A percentile compares a stretch with the other conserved stretches of the same genome.
Evolutionary conservation across 495 filamentous ascomycete species (phyloP).

Genomic region (Neurospora intermedia): DNA sequence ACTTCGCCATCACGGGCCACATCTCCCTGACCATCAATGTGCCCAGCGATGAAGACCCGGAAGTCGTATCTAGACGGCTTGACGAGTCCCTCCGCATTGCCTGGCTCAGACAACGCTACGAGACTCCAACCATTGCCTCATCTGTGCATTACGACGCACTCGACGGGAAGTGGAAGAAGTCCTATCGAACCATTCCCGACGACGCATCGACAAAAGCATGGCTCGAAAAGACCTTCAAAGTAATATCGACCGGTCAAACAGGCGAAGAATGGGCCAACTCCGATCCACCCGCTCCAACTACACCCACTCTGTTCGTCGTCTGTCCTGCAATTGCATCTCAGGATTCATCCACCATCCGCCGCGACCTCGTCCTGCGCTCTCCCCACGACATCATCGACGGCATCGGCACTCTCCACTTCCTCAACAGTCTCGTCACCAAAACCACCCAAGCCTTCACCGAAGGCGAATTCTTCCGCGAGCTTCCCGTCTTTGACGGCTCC

Average conservation of each 20-base stretch:
- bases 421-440: slow-evolving; percentile 17
- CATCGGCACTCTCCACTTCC: slow-evolving; percentile 33
- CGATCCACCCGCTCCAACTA: slow-evolving; percentile 25
- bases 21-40: slow-evolving; percentile 11
- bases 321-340: not conserved
- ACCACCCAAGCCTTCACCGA: slow-evolving; percentile 9
- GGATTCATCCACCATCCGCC: slow-evolving; percentile 2
- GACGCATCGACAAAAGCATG: slow-evolving; percentile 16
- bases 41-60: not conserved
- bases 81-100: slow-evolving; percentile 26
- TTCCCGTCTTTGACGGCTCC: slow-evolving; percentile 4
- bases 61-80: slow-evolving; percentile 3
- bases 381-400: slow-evolving; percentile 41
- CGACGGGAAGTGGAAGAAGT: slow-evolving; percentile 25
- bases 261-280: slow-evolving; percentile 32
- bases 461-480: not conserved
- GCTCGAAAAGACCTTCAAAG: slow-evolving; percentile 28
- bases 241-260: slow-evolving; percentile 18
- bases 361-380: slow-evolving; percentile 32
- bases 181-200: slow-evolving; percentile 21
- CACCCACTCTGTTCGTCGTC: slow-evolving; percentile 32
- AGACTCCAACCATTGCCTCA: slow-evolving; percentile 35
- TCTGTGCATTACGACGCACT: slow-evolving; percentile 19
- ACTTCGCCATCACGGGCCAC: slow-evolving; percentile 29
- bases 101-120: slow-evolving; percentile 31